These are phyloP conservation scores for Fusarium veterinarium DNA, from an alignment of 2,329 filamentous ascomycete genomes.

Conservation along the genomic window DNA sequence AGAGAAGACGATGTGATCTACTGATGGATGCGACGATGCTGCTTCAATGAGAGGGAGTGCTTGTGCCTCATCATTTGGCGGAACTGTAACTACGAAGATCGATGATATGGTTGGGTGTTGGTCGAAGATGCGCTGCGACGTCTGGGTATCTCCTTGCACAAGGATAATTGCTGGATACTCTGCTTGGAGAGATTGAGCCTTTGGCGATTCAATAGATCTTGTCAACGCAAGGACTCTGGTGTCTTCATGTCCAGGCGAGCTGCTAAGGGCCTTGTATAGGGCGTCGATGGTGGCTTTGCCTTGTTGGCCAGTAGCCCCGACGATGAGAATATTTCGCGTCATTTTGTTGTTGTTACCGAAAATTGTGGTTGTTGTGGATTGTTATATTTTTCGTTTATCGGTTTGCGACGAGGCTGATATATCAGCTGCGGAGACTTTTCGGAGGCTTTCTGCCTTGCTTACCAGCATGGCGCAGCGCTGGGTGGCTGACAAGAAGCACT, in stretches of 20 bases:
- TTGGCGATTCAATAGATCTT: constrained; percentile 2
- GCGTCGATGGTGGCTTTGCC: constrained; percentile 27
- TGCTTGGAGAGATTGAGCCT: not conserved
- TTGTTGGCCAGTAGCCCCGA: constrained; percentile 35
- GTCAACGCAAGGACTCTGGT: constrained; percentile 13
- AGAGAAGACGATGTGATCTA: constrained; percentile 38
- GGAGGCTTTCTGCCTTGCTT: not conserved
- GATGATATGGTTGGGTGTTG: constrained; percentile 37
- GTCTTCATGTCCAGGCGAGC: rapidly evolving
- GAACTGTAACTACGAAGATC: constrained; percentile 44
- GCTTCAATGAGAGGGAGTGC: constrained; percentile 42
- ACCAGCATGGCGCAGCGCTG: not conserved
- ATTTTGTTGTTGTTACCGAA: not conserved
- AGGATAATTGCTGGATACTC: constrained; percentile 9
- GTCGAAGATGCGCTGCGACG: constrained; percentile 34
- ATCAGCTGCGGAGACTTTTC: not conserved
- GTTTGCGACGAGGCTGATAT: not conserved
- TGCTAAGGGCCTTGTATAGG: not conserved
- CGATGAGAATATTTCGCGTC: constrained; percentile 18
- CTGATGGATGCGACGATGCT: not conserved
- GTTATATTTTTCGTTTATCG: not conserved
- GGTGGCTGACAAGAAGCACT: not conserved
- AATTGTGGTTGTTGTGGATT: not conserved
- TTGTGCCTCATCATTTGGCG: constrained; percentile 41
- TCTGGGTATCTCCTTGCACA: constrained; percentile 16